A percentile compares a stretch with the other conserved stretches of the same genome.
These are phyloP conservation scores for Herpotrichia juniperi DNA, from an alignment of 2,329 filamentous ascomycete species.

Conservation along the genomic window DNA sequence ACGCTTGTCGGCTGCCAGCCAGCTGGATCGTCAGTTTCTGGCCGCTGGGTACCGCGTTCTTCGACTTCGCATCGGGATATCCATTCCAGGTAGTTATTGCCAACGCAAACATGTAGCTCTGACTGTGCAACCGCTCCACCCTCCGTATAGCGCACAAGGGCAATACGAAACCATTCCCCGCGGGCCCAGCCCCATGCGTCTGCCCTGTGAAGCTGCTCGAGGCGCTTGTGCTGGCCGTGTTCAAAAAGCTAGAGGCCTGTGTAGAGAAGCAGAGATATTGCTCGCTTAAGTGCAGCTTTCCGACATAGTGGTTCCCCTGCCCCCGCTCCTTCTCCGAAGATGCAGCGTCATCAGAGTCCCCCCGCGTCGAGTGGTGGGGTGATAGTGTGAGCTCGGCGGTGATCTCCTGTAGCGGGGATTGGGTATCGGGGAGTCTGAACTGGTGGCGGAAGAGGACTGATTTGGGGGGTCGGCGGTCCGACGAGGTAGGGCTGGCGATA, in stretches of 20 bases:
- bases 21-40: slow-evolving; percentile 93
- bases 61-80: slow-evolving; percentile 49
- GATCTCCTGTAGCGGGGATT: slow-evolving; percentile 95
- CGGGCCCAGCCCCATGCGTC: slow-evolving; percentile 89
- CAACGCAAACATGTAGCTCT: slow-evolving; percentile 89
- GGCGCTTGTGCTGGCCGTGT: slow-evolving; percentile 76
- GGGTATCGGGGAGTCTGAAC: slow-evolving; percentile 90
- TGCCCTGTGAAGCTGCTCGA: slow-evolving; percentile 89
- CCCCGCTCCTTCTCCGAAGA: slow-evolving; percentile 71
- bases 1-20: slow-evolving; percentile 84
- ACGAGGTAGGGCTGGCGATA: slow-evolving; percentile 66
- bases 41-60: slow-evolving; percentile 58
- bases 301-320: slow-evolving; percentile 85
- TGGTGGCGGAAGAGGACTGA: slow-evolving; percentile 92
- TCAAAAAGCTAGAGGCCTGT: slow-evolving; percentile 84
- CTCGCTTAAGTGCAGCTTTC: slow-evolving; percentile 92
- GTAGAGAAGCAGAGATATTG: slow-evolving; percentile 97
- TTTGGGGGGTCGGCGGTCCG: slow-evolving; percentile 86
- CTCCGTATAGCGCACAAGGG: slow-evolving; percentile 89
- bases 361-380: slow-evolving; percentile 65
- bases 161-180: slow-evolving; percentile 94
- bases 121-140: slow-evolving; percentile 91
- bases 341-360: slow-evolving; percentile 37
- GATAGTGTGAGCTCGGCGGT: slow-evolving; percentile 89
- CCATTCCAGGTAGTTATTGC: slow-evolving; percentile 95